These are phyloP conservation scores for Drosera spatulata DNA, from an alignment of 179 eudicot species.

Conservation along the genomic window DNA sequence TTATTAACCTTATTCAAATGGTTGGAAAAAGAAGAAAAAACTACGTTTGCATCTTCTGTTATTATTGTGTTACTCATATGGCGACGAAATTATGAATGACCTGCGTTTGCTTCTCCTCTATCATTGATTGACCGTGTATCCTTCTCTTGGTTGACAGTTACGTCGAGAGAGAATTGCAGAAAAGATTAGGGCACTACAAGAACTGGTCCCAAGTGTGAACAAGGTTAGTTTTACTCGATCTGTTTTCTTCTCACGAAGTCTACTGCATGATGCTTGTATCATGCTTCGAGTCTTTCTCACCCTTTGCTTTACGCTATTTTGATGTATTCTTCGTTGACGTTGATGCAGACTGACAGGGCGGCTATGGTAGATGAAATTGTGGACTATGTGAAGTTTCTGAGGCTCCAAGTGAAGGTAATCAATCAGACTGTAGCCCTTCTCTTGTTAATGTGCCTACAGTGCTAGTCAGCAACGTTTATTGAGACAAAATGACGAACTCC, in stretches of 20 bases:
- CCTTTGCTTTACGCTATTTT: no score
- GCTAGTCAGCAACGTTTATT: no score
- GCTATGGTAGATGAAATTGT: constrained; percentile 97
- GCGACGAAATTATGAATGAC: no score
- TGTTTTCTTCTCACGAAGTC: neutral
- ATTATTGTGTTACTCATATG: no score
- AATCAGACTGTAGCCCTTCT: constrained; percentile 1
- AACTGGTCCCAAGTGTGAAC: constrained; percentile 88
- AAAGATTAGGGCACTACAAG: constrained; percentile 87
- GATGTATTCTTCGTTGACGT: constrained; percentile 1
- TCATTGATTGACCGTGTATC: neutral
- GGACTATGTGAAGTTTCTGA: constrained; percentile 88
- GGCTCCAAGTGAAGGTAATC: constrained; percentile 91
- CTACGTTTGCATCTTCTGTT: no score
- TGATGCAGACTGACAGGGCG: constrained; percentile 87
- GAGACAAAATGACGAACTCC: no score
- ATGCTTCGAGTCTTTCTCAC: neutral
- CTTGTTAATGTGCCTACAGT: no score
- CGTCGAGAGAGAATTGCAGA: constrained; percentile 91
- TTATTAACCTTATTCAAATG: no score
- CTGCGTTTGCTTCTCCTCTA: neutral
- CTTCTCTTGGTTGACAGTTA: constrained; percentile 27
- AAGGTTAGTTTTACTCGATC: constrained; percentile 31
- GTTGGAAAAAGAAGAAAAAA: no score
- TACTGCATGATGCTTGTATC: neutral